Conservation (phyloP, 306 rosid species). For the Canavalia gladiata region DNA sequence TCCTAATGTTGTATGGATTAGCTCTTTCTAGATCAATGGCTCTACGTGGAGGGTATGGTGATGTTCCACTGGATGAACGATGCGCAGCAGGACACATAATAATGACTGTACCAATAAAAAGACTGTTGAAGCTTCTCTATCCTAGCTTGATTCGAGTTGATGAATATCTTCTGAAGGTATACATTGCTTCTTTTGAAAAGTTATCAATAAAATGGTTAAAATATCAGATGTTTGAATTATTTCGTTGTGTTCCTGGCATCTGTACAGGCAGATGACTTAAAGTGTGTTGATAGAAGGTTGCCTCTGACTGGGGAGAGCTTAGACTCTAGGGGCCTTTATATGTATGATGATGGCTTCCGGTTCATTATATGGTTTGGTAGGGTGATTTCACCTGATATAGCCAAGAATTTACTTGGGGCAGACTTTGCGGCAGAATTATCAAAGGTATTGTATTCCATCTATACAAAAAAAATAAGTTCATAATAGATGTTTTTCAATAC, state of each 20-base stretch:
- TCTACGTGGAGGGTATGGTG: constrained; percentile 93
- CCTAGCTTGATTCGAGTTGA: constrained; percentile 87
- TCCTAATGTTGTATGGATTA: constrained; percentile 83
- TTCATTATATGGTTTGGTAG: constrained; percentile 90
- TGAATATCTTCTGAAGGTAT: constrained; percentile 84
- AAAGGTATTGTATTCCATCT: constrained; percentile 68
- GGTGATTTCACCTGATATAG: constrained; percentile 90
- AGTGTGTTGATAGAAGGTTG: constrained; percentile 74
- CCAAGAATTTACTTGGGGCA: constrained; percentile 88
- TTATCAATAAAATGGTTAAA: constrained; percentile 14
- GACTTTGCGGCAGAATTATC: constrained; percentile 94
- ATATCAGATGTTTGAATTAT: constrained; percentile 38
- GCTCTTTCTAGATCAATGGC: constrained; percentile 85
- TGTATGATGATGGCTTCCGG: constrained; percentile 87
- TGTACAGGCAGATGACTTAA: constrained; percentile 60
- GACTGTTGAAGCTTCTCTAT: constrained; percentile 86
- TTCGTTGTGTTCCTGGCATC: constrained; percentile 62
- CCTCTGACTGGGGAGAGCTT: constrained; percentile 85
- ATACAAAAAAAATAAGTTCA: constrained; percentile 22
- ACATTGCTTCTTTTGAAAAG: constrained; percentile 31
- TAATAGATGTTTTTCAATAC: constrained; percentile 32
- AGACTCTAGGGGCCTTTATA: constrained; percentile 89
- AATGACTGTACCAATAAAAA: constrained; percentile 84
- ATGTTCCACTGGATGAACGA: constrained; percentile 86
- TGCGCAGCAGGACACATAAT: constrained; percentile 88